A percentile compares a stretch with the other conserved stretches of the same genome.
Conservation (phyloP, 208 protist species). For the Tritrichomonas foetus region DNA sequence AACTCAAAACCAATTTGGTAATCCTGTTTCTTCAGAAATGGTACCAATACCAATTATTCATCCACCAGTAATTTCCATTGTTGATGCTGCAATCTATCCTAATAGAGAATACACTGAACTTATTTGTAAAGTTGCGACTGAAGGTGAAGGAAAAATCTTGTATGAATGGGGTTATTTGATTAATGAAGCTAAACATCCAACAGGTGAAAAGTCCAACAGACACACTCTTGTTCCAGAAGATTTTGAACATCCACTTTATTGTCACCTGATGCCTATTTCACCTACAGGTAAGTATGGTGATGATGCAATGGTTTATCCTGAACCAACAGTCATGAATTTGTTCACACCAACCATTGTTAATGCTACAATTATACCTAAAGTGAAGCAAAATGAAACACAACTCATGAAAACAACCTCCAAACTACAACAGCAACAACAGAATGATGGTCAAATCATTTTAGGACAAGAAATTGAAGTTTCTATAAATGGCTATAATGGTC, state of each 20-base stretch:
- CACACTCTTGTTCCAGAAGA: neutral
- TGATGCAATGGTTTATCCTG: neutral
- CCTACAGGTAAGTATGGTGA: neutral
- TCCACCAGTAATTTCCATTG: neutral
- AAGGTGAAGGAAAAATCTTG: neutral
- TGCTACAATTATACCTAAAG: neutral
- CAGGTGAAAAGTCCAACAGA: neutral
- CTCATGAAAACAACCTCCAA: too few relatives aligned
- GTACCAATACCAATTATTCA: neutral
- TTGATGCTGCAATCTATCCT: neutral
- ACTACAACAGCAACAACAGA: too few relatives aligned
- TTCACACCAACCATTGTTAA: neutral
- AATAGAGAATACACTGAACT: neutral
- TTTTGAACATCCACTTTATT: neutral
- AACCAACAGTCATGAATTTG: neutral
- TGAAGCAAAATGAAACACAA: too few relatives aligned
- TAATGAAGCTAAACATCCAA: neutral
- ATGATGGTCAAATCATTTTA: too few relatives aligned
- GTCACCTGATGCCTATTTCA: neutral
- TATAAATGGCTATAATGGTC: neutral
- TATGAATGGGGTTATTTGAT: neutral
- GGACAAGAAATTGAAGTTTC: neutral
- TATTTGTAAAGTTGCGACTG: neutral
- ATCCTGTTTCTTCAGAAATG: neutral
- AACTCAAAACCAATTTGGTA: too few relatives aligned